Evolutionary conservation across 2,329 filamentous ascomycete genomes (phyloP).

Genomic region (Xylaria sp.): DNA sequence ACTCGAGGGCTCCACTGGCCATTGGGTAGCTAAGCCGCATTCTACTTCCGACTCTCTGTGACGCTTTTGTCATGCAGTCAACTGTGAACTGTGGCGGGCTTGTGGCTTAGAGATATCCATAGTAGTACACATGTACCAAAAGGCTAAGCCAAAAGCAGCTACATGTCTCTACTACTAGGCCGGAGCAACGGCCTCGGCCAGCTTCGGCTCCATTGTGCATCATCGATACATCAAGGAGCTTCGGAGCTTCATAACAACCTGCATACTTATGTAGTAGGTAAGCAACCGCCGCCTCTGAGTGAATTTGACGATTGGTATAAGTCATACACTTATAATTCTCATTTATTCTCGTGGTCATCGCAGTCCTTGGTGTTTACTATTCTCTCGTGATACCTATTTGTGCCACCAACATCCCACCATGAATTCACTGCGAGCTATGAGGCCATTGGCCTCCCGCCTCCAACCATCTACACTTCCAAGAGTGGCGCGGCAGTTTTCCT

Average conservation of each 20-base stretch:
- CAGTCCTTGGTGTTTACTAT: not conserved
- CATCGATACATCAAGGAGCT: not conserved
- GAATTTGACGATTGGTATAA: not conserved
- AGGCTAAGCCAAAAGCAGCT: not conserved
- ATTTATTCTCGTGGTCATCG: too few relatives aligned
- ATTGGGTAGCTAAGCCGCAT: not conserved
- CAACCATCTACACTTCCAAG: conserved; percentile 63
- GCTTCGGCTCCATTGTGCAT: conserved; percentile 28
- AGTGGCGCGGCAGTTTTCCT: conserved; percentile 59
- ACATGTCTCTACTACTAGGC: not conserved
- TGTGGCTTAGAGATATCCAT: too few relatives aligned
- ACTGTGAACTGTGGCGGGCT: too few relatives aligned
- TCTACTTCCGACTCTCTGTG: too few relatives aligned
- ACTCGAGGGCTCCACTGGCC: not conserved
- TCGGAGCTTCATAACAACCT: conserved; percentile 3
- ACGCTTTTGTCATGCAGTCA: too few relatives aligned
- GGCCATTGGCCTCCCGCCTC: conserved; percentile 66
- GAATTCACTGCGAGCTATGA: conserved; percentile 63
- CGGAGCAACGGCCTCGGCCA: conserved; percentile 28
- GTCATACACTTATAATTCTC: too few relatives aligned
- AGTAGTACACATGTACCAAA: too few relatives aligned
- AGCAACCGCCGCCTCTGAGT: not conserved
- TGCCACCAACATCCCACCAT: conserved; percentile 41
- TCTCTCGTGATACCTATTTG: not conserved
- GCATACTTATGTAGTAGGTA: not conserved